Conservation (phyloP, 345 rosid genomes). For the Salix suchowensis region DNA sequence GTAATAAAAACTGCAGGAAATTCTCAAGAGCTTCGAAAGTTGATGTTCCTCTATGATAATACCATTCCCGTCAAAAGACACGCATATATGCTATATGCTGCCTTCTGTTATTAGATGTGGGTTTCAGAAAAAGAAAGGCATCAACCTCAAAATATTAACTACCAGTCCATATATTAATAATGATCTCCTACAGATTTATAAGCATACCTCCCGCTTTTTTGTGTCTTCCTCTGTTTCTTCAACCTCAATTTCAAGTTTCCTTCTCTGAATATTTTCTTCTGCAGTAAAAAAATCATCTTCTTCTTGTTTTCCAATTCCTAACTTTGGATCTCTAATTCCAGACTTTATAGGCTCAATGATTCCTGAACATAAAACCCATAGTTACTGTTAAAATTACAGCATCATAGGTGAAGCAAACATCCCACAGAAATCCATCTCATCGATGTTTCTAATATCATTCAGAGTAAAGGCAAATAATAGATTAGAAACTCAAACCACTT, state of each 20-base stretch:
- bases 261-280: conserved; percentile 91
- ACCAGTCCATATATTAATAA: conserved; percentile 10
- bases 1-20: conserved; percentile 97
- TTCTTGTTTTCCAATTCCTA: conserved; percentile 96
- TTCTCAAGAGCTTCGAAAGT: conserved; percentile 76
- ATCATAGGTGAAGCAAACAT: not conserved
- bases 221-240: conserved; percentile 85
- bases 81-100: conserved; percentile 66
- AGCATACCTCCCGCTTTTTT: conserved; percentile 95
- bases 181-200: conserved; percentile 22
- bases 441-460: not conserved
- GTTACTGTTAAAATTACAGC: not conserved
- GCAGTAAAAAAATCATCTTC: conserved; percentile 94
- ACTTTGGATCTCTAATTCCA: conserved; percentile 84
- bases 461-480: not conserved
- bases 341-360: conserved; percentile 90
- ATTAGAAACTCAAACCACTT: not conserved
- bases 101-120: conserved; percentile 61
- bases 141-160: conserved; percentile 47
- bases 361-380: conserved; percentile 36
- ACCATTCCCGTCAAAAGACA: conserved; percentile 76
- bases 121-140: conserved; percentile 56
- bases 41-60: conserved; percentile 69
- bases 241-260: conserved; percentile 77
- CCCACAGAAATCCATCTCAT: not conserved